Evolutionary conservation across 2,329 filamentous ascomycete species (phyloP), one percentile per base, ranked within the genome.

Genomic region (Chaetothyriales sp.): DNA sequence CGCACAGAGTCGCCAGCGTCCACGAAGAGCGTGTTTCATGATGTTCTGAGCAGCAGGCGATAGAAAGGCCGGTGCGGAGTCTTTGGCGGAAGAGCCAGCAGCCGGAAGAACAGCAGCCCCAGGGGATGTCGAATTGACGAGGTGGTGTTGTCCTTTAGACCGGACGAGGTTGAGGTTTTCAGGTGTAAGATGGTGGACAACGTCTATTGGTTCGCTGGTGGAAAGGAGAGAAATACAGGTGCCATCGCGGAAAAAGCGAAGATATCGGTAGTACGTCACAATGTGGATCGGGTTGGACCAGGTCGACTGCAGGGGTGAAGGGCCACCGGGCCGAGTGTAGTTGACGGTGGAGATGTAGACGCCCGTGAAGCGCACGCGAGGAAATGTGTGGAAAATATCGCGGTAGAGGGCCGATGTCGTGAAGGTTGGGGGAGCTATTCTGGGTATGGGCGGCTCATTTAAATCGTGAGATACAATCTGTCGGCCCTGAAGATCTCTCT

Each of bases 331-430:
- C 20, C 92, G 84, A 47, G 86, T 80, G 68, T 98, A 98, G 70
- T 96, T 96, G 53, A 95, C 88, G 0, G 90, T 96, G 66, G 81
- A 86, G 66, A 98, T 96, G 70, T 98, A 98, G 68, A 87, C 84
- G 22, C 92, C 92, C 61, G 92, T 92, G 73, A 94, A 98, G 52
- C 92, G 86, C 53, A 96, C 76, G 44, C 92, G 82, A 2, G 92
- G 90, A 12, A 88, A 83, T 4, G 73, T 72, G 42, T 84, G 85
- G 70, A 95, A 94, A 71, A 95, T 86, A 49, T 54, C 78, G 66
- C 62, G 71, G 73, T 75, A 84, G 73, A 53, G 28, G 2, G 51
- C 52, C n/a, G 54, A 48, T 25, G 50, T 44, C 58, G 68, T 19
- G 25, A 60, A 60, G 12, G 50, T 50, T 32, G 51, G 49, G 54